Conservation (phyloP, 768 basidiomycete genomes). For the Lentinula lateritia region DNA sequence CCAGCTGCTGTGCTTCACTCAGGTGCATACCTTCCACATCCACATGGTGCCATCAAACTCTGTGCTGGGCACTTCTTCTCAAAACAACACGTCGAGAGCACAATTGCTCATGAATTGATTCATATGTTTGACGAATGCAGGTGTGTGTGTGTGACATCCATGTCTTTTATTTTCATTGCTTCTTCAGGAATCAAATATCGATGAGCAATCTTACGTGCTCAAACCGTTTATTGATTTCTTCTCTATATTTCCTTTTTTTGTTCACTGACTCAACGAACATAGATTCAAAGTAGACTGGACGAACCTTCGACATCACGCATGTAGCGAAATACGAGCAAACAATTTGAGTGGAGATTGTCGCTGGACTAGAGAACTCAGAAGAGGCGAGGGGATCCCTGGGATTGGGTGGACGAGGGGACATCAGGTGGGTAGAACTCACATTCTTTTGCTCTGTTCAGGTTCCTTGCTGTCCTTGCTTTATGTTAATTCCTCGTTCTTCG, state of each 20-base stretch:
- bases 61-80: slow-evolving; percentile 81
- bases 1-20: slow-evolving; percentile 35
- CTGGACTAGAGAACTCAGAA: slow-evolving; percentile 73
- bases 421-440: slow-evolving; percentile 50
- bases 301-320: slow-evolving; percentile 91
- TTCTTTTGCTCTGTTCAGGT: neutral
- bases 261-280: slow-evolving; percentile 67
- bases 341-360: slow-evolving; percentile 92
- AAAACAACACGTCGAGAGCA: slow-evolving; percentile 89
- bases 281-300: slow-evolving; percentile 91
- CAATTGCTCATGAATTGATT: slow-evolving; percentile 87
- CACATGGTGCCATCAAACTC: slow-evolving; percentile 66
- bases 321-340: slow-evolving; percentile 97
- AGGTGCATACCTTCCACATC: slow-evolving; percentile 79
- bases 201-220: too few species aligned
- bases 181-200: too few species aligned
- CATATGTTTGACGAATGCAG: slow-evolving; percentile 92
- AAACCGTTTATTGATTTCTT: neutral
- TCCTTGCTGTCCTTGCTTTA: neutral
- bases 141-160: neutral
- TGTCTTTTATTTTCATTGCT: too few species aligned
- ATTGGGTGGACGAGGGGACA: slow-evolving; percentile 69
- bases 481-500: neutral
- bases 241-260: neutral
- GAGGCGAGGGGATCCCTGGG: slow-evolving; percentile 67